Base-by-base conservation (phyloP, 371 early-diverging fungal species). In the Dichotomocladium elegans region DNA sequence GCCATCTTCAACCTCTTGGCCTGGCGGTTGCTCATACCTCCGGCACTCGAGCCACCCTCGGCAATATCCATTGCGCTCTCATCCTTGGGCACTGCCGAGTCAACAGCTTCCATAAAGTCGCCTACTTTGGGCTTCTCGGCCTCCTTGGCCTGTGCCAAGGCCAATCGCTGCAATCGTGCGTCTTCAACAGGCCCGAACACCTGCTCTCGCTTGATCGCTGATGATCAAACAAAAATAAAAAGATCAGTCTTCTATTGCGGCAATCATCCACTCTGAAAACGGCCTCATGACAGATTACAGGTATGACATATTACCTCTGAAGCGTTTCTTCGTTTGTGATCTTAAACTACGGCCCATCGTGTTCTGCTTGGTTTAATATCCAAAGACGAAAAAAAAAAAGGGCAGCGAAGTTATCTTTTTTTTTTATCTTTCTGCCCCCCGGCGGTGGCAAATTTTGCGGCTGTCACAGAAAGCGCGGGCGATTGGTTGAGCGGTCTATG, bases 111-210 rank as follows among this genome's bases (percentile, higher is more conserved):
- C 45, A 47, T 55, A 26, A n/a, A 24, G 22, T 55, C 29, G 22
- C 55, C 55, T 10, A 53, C 61, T 31, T 63, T 70, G 29, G 63
- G 55, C 29, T 72, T 67, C 6, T 63, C 57, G 40, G 70, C 74
- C 14, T 72, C 74, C 33, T 66, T 72, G 24, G 68, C 70, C 58
- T 77, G 78, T 52, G 68, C 66, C 43, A 62, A 49, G 19, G 78
- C 74, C 54, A 77, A 64, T 35, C 78, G 70, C 46, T 48, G 49
- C 24, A 72, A 59, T 48, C 78, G 74, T 19, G 60, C 58, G 55
- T 74, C 78, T 47, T 74, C 74, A 6, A 74, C 70, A 24, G 74
- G 70, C 44, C 63, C 59, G 47, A 77, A 77, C 1, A 77, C 60
- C 17, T 54, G 41, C 27, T 67, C 58, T 58, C 78, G 74, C 59